Evolutionary conservation across 352 stramenopile species (phyloP).

Genomic region (Phytophthora capsici): DNA sequence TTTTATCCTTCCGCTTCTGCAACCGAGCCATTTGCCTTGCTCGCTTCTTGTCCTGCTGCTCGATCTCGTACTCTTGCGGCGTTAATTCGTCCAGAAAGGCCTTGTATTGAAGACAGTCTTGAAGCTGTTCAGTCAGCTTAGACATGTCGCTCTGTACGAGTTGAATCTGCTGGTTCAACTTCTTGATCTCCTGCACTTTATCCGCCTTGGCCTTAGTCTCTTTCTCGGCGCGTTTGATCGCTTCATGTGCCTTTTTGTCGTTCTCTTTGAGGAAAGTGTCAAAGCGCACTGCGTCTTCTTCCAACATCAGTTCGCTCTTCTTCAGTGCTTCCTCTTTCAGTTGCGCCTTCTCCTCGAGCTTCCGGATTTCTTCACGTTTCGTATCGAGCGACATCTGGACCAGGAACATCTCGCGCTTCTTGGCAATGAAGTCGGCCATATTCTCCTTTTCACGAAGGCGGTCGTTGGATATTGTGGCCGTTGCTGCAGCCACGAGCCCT

Average conservation of each 20-base stretch:
- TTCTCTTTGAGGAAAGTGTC: slow-evolving; percentile 98
- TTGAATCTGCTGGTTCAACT: slow-evolving; percentile 96
- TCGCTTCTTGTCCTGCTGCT: slow-evolving; percentile 84
- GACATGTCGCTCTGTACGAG: slow-evolving; percentile 94
- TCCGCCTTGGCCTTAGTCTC: slow-evolving; percentile 95
- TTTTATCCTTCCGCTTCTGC: slow-evolving; percentile 75
- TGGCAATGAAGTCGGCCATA: slow-evolving; percentile 95
- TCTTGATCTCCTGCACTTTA: slow-evolving; percentile 96
- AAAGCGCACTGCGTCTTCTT: slow-evolving; percentile 96
- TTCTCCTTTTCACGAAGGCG: slow-evolving; percentile 94
- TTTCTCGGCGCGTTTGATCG: slow-evolving; percentile 94
- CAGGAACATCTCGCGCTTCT: slow-evolving; percentile 98
- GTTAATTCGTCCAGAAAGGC: slow-evolving; percentile 94
- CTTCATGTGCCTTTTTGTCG: slow-evolving; percentile 96
- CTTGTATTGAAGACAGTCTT: slow-evolving; percentile 95
- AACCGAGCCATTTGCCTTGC: slow-evolving; percentile 65
- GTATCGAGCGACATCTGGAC: slow-evolving; percentile 96
- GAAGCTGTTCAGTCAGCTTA: slow-evolving; percentile 94
- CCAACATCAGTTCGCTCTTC: slow-evolving; percentile 95
- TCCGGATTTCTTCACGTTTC: slow-evolving; percentile 96
- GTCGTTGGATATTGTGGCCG: slow-evolving; percentile 83
- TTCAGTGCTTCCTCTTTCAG: slow-evolving; percentile 95
- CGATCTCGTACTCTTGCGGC: slow-evolving; percentile 79
- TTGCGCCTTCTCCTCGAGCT: slow-evolving; percentile 96
- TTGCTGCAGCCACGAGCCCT: slow-evolving; percentile 79